Conservation (phyloP, 73 alveolate genomes). For the Breviolum minutum region DNA sequence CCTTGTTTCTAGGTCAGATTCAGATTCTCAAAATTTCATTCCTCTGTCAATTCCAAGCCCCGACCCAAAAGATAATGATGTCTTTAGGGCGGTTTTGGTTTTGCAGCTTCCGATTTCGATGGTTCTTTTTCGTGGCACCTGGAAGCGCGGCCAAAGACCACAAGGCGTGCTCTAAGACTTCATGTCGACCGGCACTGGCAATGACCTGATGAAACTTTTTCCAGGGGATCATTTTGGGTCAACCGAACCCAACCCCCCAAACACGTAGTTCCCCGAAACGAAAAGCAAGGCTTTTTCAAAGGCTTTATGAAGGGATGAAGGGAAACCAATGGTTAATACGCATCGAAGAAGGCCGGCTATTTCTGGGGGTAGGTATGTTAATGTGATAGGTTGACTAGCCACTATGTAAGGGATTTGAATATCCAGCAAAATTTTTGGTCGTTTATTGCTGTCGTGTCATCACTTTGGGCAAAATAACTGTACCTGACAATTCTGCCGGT, state of each 20-base stretch:
- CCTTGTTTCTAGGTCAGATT: neutral
- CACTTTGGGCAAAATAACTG: too few species aligned
- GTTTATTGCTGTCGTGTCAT: too few species aligned
- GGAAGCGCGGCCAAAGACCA: conserved; percentile 55
- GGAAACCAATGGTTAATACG: neutral
- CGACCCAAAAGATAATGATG: neutral
- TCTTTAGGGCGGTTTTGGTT: neutral
- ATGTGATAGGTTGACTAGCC: too few species aligned
- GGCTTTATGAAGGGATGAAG: neutral
- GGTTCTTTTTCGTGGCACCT: neutral
- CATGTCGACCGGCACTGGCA: conserved; percentile 7
- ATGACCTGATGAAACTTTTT: conserved; percentile 32
- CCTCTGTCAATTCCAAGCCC: neutral
- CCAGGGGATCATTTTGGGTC: neutral
- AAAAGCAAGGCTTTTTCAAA: neutral
- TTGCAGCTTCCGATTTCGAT: too few species aligned
- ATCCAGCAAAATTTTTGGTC: too few species aligned
- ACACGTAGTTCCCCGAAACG: too few species aligned
- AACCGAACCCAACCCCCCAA: too few species aligned
- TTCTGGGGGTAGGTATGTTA: neutral
- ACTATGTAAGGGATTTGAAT: too few species aligned
- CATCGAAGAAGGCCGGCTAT: neutral
- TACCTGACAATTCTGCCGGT: too few species aligned
- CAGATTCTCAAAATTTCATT: neutral
- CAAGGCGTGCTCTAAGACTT: conserved; percentile 15